These are phyloP conservation scores for Paxillus ammoniavirescens DNA, from an alignment of 768 basidiomycete species.

Conservation along the genomic window DNA sequence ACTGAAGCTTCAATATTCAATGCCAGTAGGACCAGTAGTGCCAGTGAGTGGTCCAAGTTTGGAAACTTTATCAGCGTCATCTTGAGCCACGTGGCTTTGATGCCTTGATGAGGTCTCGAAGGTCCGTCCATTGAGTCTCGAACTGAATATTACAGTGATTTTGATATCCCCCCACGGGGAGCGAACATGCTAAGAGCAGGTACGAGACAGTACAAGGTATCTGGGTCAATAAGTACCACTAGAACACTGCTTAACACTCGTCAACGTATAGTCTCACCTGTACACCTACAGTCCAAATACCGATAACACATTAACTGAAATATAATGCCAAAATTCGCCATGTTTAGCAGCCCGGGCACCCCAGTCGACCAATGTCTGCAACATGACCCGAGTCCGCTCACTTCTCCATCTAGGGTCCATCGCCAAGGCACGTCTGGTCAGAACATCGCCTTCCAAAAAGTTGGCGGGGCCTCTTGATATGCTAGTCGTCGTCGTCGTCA, in stretches of 20 bases:
- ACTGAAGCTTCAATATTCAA: no score
- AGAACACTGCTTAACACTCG: background rate
- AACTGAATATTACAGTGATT: no score
- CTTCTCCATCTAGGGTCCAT: background rate
- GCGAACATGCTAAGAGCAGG: background rate
- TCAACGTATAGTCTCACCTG: background rate
- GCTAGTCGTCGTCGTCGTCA: constrained; percentile 46
- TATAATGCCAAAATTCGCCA: constrained; percentile 19
- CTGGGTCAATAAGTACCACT: constrained; percentile 10
- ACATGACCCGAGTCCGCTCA: background rate
- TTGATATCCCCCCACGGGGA: no score
- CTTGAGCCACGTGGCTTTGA: no score
- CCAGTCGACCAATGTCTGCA: no score
- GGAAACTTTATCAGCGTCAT: background rate
- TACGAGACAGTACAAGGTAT: constrained; percentile 16
- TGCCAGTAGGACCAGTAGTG: background rate
- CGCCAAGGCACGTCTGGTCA: background rate
- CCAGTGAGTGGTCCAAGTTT: background rate
- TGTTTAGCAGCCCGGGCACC: background rate
- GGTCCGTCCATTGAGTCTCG: no score
- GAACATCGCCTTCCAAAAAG: background rate
- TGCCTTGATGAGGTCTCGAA: no score
- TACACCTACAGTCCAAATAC: constrained; percentile 2
- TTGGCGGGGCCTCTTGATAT: background rate
- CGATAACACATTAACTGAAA: constrained; percentile 24